Percentiles rank a stretch among this genome's conserved stretches.
phyloP scores from a whole-genome alignment of 306 rosid genomes.

The Cyclanthera cordifolia region DNA sequence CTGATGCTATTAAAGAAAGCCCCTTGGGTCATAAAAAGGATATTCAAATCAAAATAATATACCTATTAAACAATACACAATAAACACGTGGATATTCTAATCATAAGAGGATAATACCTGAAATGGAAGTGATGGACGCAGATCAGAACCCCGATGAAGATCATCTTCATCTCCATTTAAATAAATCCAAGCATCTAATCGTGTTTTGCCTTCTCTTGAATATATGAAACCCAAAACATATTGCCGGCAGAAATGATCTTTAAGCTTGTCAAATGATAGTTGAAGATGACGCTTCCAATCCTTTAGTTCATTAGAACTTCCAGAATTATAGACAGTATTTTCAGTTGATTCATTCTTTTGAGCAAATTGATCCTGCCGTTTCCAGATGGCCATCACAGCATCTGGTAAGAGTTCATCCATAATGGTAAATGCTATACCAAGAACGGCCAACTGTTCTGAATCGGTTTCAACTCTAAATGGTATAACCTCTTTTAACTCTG shows the following conservation, averaged over 20 bases:
- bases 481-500: constrained; percentile 58
- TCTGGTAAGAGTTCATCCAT: constrained; percentile 75
- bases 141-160: constrained; percentile 48
- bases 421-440: constrained; percentile 81
- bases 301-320: constrained; percentile 52
- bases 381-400: constrained; percentile 63
- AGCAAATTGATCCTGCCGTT: constrained; percentile 37
- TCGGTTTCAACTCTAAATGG: constrained; percentile 88
- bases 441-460: constrained; percentile 78
- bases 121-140: constrained; percentile 91
- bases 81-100: not conserved
- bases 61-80: not conserved
- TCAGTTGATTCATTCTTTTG: constrained; percentile 38
- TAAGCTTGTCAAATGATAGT: constrained; percentile 84
- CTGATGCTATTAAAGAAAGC: too few species aligned
- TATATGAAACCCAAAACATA: constrained; percentile 86
- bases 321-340: constrained; percentile 32
- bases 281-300: constrained; percentile 95
- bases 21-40: too few species aligned
- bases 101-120: constrained; percentile 46
- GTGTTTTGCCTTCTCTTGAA: constrained; percentile 88
- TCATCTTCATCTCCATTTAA: constrained; percentile 49
- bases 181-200: constrained; percentile 73
- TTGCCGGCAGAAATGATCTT: constrained; percentile 87
- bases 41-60: not conserved